Percentiles rank a stretch among this genome's conserved stretches.
Evolutionary conservation across 1,284 basidiomycete species (phyloP).

Genomic region (Testicularia cyperi): DNA sequence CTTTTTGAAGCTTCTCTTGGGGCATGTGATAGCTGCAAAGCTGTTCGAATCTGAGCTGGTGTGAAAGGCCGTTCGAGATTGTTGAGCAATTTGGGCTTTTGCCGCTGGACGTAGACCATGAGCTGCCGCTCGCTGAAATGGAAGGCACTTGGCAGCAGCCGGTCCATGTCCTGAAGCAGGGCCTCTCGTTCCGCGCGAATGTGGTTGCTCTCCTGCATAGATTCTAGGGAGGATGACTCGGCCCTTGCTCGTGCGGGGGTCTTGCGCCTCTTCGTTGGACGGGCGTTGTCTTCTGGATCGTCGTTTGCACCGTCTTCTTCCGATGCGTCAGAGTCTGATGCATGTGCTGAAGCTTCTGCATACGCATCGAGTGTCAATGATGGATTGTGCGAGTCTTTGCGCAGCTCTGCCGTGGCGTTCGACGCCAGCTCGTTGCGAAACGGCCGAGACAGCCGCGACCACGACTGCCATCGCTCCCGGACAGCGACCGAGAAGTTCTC

Average conservation of each 20-base stretch:
- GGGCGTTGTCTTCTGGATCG: background rate
- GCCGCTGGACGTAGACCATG: slow-evolving; percentile 21
- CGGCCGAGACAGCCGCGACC: slow-evolving; percentile 24
- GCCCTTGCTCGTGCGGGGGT: too few relatives aligned
- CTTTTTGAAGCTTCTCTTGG: too few relatives aligned
- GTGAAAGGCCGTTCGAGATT: slow-evolving; percentile 29
- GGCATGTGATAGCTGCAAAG: background rate
- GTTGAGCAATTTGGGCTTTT: slow-evolving; percentile 26
- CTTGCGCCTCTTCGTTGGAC: slow-evolving; percentile 12
- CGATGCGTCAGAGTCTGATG: slow-evolving; percentile 5
- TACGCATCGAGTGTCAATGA: too few relatives aligned
- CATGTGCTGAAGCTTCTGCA: background rate
- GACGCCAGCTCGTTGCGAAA: slow-evolving; percentile 21
- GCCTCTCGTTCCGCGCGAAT: slow-evolving; percentile 19
- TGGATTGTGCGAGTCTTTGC: too few relatives aligned
- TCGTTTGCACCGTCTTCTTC: slow-evolving; percentile 4
- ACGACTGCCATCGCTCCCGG: slow-evolving; percentile 33
- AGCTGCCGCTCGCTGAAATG: slow-evolving; percentile 17
- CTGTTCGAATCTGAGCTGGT: slow-evolving; percentile 3
- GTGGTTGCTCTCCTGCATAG: slow-evolving; percentile 5
- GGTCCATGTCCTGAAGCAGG: slow-evolving; percentile 9
- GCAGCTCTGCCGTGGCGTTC: too few relatives aligned
- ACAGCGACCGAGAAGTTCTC: slow-evolving; percentile 29
- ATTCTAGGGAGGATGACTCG: slow-evolving; percentile 1
- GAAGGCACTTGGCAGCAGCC: slow-evolving; percentile 18